Evolutionary conservation across 2,329 filamentous ascomycete species (phyloP), one percentile per base, ranked within the genome.

Genomic region (Hypomyces perniciosus): DNA sequence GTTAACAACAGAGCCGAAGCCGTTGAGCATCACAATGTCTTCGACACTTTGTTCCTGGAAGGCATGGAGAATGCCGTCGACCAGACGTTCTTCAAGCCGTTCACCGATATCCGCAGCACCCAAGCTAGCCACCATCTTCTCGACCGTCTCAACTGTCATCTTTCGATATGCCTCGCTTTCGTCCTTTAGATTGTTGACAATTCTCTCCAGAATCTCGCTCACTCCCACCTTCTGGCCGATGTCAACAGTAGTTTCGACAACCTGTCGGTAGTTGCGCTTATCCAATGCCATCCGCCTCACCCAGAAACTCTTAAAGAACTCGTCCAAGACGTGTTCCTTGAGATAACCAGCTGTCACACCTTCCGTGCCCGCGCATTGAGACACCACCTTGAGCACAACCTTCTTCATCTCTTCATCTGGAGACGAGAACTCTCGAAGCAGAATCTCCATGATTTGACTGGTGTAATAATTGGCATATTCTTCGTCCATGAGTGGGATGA

Each of bases 371-470:
- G 93, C 89, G 65, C 93, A 97, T 65, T 99, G 93, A 13, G 91
- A 96, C 12, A 99, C 84, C 29, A 99, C 93, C 71, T 97, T 97
- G 52, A 99, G 75, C 6, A 99, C 93, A 1, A 99, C 93, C 74
- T 99, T 99, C 74, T 97, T 99, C 93, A 99, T 99, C 70, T 99
- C 93, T 69, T 99, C 93, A 59, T 99, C 93, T 0, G 93, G 93
- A 1, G 92, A 96, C 6, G 90, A 88, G 64, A 99, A 99, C 66
- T 99, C 93, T 62, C 93, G 84, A 30, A 97, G 81, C 10, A 99
- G 75, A 62, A 97, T 97, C 69, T 97, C 93, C 92, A 99, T 97
- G 62, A 99, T 96, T 69, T 99, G 91, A 59, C 85, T 89, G 7
- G 93, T 97, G 65, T 99, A 99, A 73, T 99, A 99, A 67, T 96